phyloP scores from a whole-genome alignment of 2,329 filamentous ascomycete genomes.

The Penicillium palitans region DNA sequence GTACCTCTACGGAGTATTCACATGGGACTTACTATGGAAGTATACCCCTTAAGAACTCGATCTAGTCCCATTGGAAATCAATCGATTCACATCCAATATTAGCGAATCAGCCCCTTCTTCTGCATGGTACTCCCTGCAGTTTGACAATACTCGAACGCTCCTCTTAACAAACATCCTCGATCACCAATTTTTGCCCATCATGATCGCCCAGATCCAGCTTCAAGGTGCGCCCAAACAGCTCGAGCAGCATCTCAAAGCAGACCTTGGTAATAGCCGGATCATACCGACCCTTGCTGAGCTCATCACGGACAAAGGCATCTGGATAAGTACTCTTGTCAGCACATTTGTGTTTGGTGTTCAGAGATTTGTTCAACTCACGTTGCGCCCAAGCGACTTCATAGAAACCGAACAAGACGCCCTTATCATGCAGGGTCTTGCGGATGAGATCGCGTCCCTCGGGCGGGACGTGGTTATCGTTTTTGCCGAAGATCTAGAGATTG shows the following conservation, averaged over 20 bases:
- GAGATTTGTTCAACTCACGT: conserved; percentile 51
- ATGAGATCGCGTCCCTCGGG: conserved; percentile 80
- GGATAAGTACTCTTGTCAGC: conserved; percentile 11
- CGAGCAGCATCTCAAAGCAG: conserved; percentile 86
- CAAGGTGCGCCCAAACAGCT: conserved; percentile 76
- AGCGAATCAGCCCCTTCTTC: neutral
- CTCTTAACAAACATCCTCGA: conserved; percentile 70
- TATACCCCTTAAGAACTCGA: neutral
- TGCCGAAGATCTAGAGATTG: conserved; percentile 69
- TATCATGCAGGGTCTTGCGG: conserved; percentile 74
- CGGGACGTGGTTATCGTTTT: conserved; percentile 87
- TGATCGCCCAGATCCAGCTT: conserved; percentile 74
- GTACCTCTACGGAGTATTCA: neutral
- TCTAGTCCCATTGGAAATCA: neutral
- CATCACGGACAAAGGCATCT: conserved; percentile 90
- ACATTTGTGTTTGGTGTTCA: neutral
- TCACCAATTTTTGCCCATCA: conserved; percentile 60
- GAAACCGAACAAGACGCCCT: conserved; percentile 72
- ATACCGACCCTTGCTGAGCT: conserved; percentile 89
- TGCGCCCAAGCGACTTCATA: conserved; percentile 93
- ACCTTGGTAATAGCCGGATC: conserved; percentile 83
- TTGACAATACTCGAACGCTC: neutral
- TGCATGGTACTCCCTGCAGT: neutral
- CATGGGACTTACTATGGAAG: neutral
- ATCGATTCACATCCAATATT: neutral